Evolutionary conservation across 1,284 basidiomycete genomes (phyloP), one percentile per base, ranked within the genome.

Genomic region (Puccinia triticina): DNA sequence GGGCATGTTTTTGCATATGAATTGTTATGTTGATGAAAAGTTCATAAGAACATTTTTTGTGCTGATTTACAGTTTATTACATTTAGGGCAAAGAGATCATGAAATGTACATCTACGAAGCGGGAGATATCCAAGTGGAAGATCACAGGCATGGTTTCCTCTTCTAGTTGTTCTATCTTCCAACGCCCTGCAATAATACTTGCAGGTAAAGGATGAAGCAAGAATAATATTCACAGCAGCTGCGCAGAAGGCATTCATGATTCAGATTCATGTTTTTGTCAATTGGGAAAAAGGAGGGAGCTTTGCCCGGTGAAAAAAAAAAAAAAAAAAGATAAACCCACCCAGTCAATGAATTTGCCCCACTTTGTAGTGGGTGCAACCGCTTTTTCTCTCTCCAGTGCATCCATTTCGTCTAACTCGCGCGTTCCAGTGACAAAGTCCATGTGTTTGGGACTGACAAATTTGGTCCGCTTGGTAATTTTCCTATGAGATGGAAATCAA

Each of bases 371-470:
- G n/a, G 79, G 79, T 12, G 66, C 72, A 43, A 53, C 18, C 26
- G 71, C 79, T 34, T 82, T 82, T 75, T 74, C 69, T 48, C 72
- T 82, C 83, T 88, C 87, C 21, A 83, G 59, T 40, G 80, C 85
- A 77, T 91, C 91, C 61, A 91, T 91, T 86, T 91, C 91, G 86
- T 91, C 91, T 34, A 90, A 83, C 74, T 90, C 89, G 23, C 90
- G 89, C 82, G 91, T 90, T 78, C 84, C 26, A 89, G 87, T 67
- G 86, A 88, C 88, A 90, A 89, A 82, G 61, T 82, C 72, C 55
- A 82, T 75, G 32, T 82, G 69, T 40, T 72, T 82, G 26, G 79
- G 43, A 48, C 72, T 82, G 7, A 82, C 43, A 14, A 72, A 61
- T 64, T 82, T 82, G 37, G 71, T 75, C 32, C 72, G 79, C 23